phyloP scores from a whole-genome alignment of 2,329 filamentous ascomycete genomes.

The Colletotrichum sp. region DNA sequence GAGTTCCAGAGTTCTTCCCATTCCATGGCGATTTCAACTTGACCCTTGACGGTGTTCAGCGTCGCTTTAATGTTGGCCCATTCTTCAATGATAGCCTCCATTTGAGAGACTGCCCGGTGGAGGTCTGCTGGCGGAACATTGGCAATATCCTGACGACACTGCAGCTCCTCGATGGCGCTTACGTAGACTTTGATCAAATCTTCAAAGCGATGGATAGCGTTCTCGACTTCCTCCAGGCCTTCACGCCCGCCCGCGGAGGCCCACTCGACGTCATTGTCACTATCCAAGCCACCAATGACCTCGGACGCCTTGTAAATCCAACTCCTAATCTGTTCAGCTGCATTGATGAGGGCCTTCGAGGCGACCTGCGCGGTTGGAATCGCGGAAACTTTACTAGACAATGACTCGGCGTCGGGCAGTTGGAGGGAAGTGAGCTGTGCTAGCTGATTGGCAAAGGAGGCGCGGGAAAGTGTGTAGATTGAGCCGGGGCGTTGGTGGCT shows the following conservation, averaged over 20 bases:
- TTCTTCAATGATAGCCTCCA: conserved; percentile 84
- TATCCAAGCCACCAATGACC: conserved; percentile 86
- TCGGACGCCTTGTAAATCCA: conserved; percentile 95
- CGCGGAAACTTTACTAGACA: conserved; percentile 82
- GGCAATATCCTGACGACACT: conserved; percentile 77
- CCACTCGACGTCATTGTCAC: conserved; percentile 98
- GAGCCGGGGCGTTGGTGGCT: conserved; percentile 77
- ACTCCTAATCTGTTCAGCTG: conserved; percentile 88
- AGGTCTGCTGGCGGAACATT: conserved; percentile 75
- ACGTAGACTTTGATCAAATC: conserved; percentile 92
- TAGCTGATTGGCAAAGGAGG: conserved; percentile 91
- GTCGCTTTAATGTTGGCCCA: conserved; percentile 84
- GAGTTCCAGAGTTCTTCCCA: conserved; percentile 98
- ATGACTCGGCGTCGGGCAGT: conserved; percentile 82
- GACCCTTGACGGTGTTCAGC: conserved; percentile 80
- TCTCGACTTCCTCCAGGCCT: conserved; percentile 75
- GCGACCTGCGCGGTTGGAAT: conserved; percentile 88
- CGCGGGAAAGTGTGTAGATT: conserved; percentile 90
- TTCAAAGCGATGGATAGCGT: conserved; percentile 83
- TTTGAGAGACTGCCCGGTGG: conserved; percentile 78
- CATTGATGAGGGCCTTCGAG: conserved; percentile 80
- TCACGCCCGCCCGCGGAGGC: conserved; percentile 86
- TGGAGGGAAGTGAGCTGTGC: conserved; percentile 90
- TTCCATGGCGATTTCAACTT: conserved; percentile 97
- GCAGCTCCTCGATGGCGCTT: conserved; percentile 89